Evolutionary conservation across 257 asterid species (phyloP), one percentile per base, ranked within the genome.

Genomic region (Perilla frutescens): DNA sequence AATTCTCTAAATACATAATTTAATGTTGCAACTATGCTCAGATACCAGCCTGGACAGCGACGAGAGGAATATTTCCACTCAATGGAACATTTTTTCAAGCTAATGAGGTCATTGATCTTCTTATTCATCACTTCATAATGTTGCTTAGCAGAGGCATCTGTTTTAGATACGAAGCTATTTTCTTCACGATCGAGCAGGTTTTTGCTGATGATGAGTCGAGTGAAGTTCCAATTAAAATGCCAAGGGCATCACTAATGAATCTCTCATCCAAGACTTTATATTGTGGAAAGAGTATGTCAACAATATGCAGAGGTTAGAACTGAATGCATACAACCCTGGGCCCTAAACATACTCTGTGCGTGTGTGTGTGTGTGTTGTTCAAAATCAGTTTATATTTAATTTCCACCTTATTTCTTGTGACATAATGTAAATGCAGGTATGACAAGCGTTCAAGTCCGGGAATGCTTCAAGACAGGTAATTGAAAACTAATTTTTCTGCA

Each of bases 201-300:
- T 75, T 83, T 71, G 85, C 83, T 15, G 87, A 84, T 56, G 80
- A 78, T 12, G 83, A 78, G n/a, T 75, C 85, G 0, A 77, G 78
- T 53, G 62, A 39, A 65, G 10, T 41, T 20, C 87, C 82, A 4
- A 70, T 77, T 14, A 74, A 68, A 36, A 80, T 81, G 68, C 73
- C 78, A 0, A 57, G 79, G 66, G 54, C 50, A 51, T 72, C 54
- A 10, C 10, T 77, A 29, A 29, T 49, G 77, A 8, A 78, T 51
- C 80, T 83, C 72, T 37, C 37, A 32, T 34, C 76, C 57, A 45
- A 39, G 31, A 75, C 76, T 50, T 60, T 77, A 3, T 78, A 71
- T 32, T 83, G 81, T 41, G 87, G 85, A 6, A 75, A 57, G 36
- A 62, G 49, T 69, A 49, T 68, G 11, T 59, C 79, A 36, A 13